Evolutionary conservation across 169 alveolate genomes (phyloP).

Genomic region (Plasmodium sp.): DNA sequence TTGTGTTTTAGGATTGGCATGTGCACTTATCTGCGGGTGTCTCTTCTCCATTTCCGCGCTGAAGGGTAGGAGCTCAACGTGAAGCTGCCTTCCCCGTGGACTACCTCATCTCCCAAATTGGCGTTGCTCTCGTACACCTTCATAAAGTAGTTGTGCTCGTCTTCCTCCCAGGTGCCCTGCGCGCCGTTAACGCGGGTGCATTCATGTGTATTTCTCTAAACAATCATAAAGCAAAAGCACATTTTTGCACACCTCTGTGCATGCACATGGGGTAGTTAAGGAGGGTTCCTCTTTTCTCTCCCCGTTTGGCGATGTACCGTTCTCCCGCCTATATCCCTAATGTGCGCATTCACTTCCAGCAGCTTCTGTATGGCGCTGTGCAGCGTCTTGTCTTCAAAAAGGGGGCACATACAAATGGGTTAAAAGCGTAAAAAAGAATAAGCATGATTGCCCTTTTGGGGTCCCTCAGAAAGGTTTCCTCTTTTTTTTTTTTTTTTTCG

Average conservation of each 20-base stretch:
- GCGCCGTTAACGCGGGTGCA: background rate
- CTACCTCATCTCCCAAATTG: conserved; percentile 45
- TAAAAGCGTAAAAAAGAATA: background rate
- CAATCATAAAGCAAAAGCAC: background rate
- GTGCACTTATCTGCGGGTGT: background rate
- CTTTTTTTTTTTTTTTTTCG: background rate
- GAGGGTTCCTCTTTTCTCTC: background rate
- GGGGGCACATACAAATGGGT: background rate
- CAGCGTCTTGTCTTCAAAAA: conserved; percentile 19
- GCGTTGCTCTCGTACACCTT: conserved; percentile 32
- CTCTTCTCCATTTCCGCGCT: background rate
- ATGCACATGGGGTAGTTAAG: background rate
- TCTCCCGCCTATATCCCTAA: conserved; percentile 44
- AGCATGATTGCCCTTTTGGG: background rate
- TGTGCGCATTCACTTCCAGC: conserved; percentile 21
- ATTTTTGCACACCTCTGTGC: background rate
- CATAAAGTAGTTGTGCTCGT: conserved; percentile 62
- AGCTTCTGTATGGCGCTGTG: conserved; percentile 10
- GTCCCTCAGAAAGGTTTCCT: background rate
- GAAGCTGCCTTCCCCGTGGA: background rate
- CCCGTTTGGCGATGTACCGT: conserved; percentile 24
- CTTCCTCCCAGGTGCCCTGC: conserved; percentile 57
- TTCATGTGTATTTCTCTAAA: background rate
- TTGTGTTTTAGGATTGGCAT: background rate
- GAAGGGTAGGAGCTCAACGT: background rate